Conservation (phyloP, 2,329 filamentous ascomycete species). For the Calonectria naviculata region DNA sequence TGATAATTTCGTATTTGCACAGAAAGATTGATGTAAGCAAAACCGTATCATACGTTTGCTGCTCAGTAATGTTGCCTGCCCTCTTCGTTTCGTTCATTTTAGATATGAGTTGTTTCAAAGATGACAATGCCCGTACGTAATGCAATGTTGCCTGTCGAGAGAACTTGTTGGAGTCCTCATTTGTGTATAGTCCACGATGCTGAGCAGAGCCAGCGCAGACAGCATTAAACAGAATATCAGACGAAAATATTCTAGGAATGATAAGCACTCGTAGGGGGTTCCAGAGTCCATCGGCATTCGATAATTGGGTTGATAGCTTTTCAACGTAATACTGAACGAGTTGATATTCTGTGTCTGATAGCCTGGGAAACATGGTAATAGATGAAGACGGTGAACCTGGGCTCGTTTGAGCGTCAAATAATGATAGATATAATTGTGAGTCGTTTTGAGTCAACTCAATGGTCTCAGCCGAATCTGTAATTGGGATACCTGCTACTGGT, state of each 20-base stretch:
- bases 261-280: not conserved
- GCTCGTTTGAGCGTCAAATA: too few species aligned
- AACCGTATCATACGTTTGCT: not conserved
- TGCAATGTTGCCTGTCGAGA: not conserved
- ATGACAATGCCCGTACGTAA: not conserved
- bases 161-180: not conserved
- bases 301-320: not conserved
- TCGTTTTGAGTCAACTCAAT: too few species aligned
- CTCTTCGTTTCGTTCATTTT: not conserved
- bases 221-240: not conserved
- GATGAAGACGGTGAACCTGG: too few species aligned
- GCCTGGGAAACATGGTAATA: too few species aligned
- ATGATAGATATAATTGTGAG: too few species aligned
- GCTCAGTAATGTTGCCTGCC: not conserved
- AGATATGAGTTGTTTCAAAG: not conserved
- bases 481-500: too few species aligned
- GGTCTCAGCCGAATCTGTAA: too few species aligned
- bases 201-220: not conserved
- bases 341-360: not conserved
- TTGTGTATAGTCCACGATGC: not conserved
- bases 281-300: not conserved
- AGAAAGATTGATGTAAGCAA: not conserved
- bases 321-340: not conserved
- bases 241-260: not conserved
- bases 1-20: not conserved